phyloP scores from a whole-genome alignment of 257 asterid species.

The Plantago elongata region DNA sequence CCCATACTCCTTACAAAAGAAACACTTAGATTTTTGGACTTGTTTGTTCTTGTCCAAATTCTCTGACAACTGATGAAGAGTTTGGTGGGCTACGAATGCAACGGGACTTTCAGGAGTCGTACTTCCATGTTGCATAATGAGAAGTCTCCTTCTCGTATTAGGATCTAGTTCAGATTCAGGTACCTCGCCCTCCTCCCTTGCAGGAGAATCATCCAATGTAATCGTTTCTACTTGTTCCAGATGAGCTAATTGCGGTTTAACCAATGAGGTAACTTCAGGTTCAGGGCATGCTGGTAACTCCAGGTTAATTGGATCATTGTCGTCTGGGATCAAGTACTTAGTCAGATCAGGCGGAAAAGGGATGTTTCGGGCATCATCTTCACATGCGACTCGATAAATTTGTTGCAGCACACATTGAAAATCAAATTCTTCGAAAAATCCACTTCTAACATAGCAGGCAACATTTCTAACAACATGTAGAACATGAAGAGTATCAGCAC shows the following conservation, averaged over 20 bases:
- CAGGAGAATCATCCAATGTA: constrained; percentile 63
- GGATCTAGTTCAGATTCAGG: constrained; percentile 99
- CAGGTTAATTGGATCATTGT: too few species aligned
- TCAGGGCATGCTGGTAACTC: constrained; percentile 22
- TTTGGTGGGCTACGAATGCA: too few species aligned
- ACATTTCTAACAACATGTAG: constrained; percentile 95
- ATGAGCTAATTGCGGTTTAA: constrained; percentile 44
- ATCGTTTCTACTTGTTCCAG: constrained; percentile 36
- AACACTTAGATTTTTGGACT: too few species aligned
- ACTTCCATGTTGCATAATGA: constrained; percentile 85
- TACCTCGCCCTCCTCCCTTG: constrained; percentile 98
- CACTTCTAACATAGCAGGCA: constrained; percentile 95
- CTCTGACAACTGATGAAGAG: too few species aligned
- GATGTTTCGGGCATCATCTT: constrained; percentile 55
- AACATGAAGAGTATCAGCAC: constrained; percentile 39
- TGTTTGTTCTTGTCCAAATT: too few species aligned
- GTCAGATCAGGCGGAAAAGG: constrained; percentile 83
- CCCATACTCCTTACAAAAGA: too few species aligned
- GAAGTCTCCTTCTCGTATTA: constrained; percentile 93
- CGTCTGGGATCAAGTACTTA: constrained; percentile 66
- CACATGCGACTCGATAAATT: constrained; percentile 72
- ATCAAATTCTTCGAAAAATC: constrained; percentile 93
- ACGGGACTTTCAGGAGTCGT: too few species aligned
- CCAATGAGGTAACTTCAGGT: constrained; percentile 62
- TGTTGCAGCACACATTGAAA: constrained; percentile 62